Conservation (phyloP, 2,329 filamentous ascomycete genomes). For the Ceratocystis colombiana region DNA sequence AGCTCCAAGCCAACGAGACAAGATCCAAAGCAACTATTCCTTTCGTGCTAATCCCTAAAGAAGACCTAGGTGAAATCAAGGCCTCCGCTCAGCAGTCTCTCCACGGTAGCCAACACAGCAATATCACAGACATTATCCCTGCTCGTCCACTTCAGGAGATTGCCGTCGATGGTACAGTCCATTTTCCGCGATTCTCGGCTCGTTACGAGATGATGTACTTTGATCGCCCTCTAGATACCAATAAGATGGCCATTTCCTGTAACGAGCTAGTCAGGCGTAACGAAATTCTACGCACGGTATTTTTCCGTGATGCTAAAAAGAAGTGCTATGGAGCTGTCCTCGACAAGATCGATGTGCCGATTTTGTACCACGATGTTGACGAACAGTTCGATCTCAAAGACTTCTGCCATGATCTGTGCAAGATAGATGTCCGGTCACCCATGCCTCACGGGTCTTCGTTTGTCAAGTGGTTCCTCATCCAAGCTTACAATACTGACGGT, state of each 20-base stretch:
- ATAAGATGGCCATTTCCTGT: slow-evolving; percentile 42
- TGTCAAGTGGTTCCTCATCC: slow-evolving; percentile 48
- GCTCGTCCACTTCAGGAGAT: slow-evolving; percentile 49
- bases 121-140: slow-evolving; percentile 47
- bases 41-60: slow-evolving; percentile 37
- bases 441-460: slow-evolving; percentile 52
- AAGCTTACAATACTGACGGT: slow-evolving; percentile 29
- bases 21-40: slow-evolving; percentile 33
- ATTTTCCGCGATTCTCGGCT: slow-evolving; percentile 49
- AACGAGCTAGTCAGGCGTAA: slow-evolving; percentile 48
- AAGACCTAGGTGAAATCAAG: slow-evolving; percentile 30
- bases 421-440: slow-evolving; percentile 45
- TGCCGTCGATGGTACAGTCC: slow-evolving; percentile 48
- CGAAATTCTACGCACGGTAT: slow-evolving; percentile 57
- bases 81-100: slow-evolving; percentile 44
- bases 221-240: slow-evolving; percentile 40
- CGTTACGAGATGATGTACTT: slow-evolving; percentile 58
- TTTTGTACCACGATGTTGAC: slow-evolving; percentile 45
- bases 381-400: slow-evolving; percentile 37
- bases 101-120: slow-evolving; percentile 39
- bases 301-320: slow-evolving; percentile 39
- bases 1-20: slow-evolving; percentile 28
- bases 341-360: slow-evolving; percentile 41
- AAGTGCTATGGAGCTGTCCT: slow-evolving; percentile 50
- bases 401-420: slow-evolving; percentile 46